Conservation (phyloP, 1,284 basidiomycete species). For the Puccinia polysora region DNA sequence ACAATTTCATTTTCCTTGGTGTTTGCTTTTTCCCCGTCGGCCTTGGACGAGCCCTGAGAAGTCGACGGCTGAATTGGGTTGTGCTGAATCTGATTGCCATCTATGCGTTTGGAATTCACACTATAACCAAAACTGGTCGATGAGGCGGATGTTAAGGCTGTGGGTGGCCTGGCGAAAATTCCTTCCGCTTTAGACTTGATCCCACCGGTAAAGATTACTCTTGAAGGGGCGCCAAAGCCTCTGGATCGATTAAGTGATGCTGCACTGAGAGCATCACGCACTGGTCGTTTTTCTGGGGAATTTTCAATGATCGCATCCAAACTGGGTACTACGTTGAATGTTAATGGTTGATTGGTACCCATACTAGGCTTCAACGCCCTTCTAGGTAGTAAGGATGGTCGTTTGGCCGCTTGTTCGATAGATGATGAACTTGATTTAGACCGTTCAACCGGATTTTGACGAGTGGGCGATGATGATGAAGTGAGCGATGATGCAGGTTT, state of each 20-base stretch:
- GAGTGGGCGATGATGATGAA: background rate
- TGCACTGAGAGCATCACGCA: slow-evolving; percentile 25
- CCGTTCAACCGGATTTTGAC: background rate
- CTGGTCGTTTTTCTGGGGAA: slow-evolving; percentile 30
- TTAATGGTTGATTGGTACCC: slow-evolving; percentile 19
- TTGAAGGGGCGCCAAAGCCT: slow-evolving; percentile 11
- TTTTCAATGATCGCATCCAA: slow-evolving; percentile 37
- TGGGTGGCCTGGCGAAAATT: slow-evolving; percentile 7
- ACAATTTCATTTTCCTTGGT: slow-evolving; percentile 5
- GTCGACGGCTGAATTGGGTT: background rate
- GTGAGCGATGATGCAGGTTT: background rate
- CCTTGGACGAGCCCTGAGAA: background rate
- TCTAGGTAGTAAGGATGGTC: slow-evolving; percentile 40
- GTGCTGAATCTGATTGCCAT: background rate
- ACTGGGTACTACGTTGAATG: slow-evolving; percentile 9
- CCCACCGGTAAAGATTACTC: slow-evolving; percentile 36
- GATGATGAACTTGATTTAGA: background rate
- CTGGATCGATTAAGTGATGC: slow-evolving; percentile 29
- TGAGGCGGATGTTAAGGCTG: background rate
- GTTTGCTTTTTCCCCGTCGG: background rate
- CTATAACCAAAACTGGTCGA: background rate
- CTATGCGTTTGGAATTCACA: background rate
- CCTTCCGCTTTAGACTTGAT: slow-evolving; percentile 30
- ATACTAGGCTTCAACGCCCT: slow-evolving; percentile 30
- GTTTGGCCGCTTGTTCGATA: slow-evolving; percentile 18